Percentiles rank a stretch among this genome's conserved stretches.
phyloP scores from a whole-genome alignment of 345 rosid species.

The Pugionium dolabratum region DNA sequence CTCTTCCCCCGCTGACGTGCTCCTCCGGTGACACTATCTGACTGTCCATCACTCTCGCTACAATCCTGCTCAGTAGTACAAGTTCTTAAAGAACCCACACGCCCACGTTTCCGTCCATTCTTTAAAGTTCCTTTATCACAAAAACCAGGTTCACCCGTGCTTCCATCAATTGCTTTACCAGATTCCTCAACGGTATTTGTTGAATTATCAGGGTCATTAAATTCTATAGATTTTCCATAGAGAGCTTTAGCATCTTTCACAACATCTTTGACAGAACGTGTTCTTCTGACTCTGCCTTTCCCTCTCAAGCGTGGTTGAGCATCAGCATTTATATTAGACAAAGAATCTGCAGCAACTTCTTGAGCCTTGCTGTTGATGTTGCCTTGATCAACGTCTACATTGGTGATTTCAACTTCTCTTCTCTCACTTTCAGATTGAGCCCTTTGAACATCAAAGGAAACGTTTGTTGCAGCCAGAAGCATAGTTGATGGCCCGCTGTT shows the following conservation, averaged over 20 bases:
- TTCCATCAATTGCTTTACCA: slow-evolving; percentile 48
- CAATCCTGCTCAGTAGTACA: slow-evolving; percentile 60
- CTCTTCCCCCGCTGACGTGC: slow-evolving; percentile 57
- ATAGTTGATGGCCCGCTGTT: slow-evolving; percentile 50
- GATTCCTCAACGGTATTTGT: slow-evolving; percentile 56
- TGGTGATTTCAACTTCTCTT: slow-evolving; percentile 49
- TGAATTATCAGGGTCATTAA: slow-evolving; percentile 48
- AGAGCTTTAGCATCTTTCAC: slow-evolving; percentile 73
- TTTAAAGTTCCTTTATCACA: slow-evolving; percentile 51
- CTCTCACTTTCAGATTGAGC: slow-evolving; percentile 47
- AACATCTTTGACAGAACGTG: slow-evolving; percentile 74
- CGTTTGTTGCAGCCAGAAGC: slow-evolving; percentile 47
- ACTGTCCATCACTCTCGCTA: slow-evolving; percentile 65
- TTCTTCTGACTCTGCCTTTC: slow-evolving; percentile 58
- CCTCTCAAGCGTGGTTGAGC: slow-evolving; percentile 56
- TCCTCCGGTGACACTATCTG: slow-evolving; percentile 63
- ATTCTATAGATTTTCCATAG: slow-evolving; percentile 57
- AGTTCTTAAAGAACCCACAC: slow-evolving; percentile 51
- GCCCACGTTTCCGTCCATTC: slow-evolving; percentile 66
- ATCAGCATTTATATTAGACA: slow-evolving; percentile 50
- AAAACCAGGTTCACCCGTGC: slow-evolving; percentile 57
- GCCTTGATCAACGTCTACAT: slow-evolving; percentile 54
- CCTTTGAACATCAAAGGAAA: slow-evolving; percentile 51
- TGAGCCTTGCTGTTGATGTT: slow-evolving; percentile 50
- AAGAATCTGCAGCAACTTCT: slow-evolving; percentile 53